Conservation (phyloP, 768 basidiomycete species). For the Strobilomyces confusus region DNA sequence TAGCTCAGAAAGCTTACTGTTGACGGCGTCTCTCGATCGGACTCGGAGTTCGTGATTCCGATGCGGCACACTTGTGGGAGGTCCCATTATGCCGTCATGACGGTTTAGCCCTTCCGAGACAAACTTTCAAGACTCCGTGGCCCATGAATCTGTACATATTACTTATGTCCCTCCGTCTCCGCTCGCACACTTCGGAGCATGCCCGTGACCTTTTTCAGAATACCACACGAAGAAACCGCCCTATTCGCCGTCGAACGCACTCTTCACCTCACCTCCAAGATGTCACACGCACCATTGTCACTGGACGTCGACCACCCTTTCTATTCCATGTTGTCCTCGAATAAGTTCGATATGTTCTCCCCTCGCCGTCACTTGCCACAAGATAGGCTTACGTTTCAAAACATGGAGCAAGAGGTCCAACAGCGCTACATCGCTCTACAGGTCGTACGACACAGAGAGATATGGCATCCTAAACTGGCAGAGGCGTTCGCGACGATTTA, state of each 20-base stretch:
- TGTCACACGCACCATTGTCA: slow-evolving; percentile 26
- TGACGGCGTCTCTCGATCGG: slow-evolving; percentile 21
- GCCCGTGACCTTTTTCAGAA: slow-evolving; percentile 29
- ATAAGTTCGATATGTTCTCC: slow-evolving; percentile 47
- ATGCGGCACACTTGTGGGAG: slow-evolving; percentile 26
- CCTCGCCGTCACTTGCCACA: slow-evolving; percentile 37
- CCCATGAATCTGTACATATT: slow-evolving; percentile 25
- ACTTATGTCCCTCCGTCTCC: slow-evolving; percentile 14
- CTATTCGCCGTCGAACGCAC: slow-evolving; percentile 28
- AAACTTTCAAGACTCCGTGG: slow-evolving; percentile 26
- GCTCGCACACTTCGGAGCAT: slow-evolving; percentile 23
- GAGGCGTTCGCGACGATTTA: slow-evolving; percentile 52
- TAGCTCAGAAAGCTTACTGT: neutral
- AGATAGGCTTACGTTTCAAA: slow-evolving; percentile 22
- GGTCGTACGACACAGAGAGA: slow-evolving; percentile 36
- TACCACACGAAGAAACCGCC: slow-evolving; percentile 33
- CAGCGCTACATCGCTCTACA: slow-evolving; percentile 44
- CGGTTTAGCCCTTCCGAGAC: slow-evolving; percentile 27
- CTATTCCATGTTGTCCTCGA: slow-evolving; percentile 38
- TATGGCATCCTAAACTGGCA: slow-evolving; percentile 35
- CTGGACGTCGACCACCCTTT: slow-evolving; percentile 29
- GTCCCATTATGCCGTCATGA: slow-evolving; percentile 26
- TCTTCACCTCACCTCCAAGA: slow-evolving; percentile 34
- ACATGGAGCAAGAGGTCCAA: slow-evolving; percentile 42
- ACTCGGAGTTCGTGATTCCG: slow-evolving; percentile 11